Base-by-base conservation (phyloP, 345 rosid genomes). In the Heritiera littoralis region DNA sequence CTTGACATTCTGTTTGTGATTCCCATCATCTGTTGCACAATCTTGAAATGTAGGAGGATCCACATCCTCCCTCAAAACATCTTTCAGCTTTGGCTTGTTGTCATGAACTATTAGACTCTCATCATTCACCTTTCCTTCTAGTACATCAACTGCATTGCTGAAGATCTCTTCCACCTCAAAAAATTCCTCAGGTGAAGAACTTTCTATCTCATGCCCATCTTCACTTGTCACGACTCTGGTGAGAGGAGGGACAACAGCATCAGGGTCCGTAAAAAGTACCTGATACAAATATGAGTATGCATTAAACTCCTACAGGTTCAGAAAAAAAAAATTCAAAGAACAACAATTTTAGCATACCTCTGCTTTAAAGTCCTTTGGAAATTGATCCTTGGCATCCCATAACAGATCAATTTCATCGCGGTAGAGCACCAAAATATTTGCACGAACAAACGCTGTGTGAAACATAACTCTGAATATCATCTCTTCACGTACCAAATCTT, bases 121-220 rank as follows among this genome's bases (percentile, higher is more conserved):
- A 1, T 35, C 74, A 60, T 89, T 92, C 75, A 74, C 86, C 83
- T 86, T 92, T 56, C 85, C 87, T 78, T 93, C 97, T 35, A 84
- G 93, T 12, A 81, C 90, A 46, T 94, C 97, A 13, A 86, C 81
- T 40, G 84, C 86, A 83, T 83, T 93, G 87, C 92, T 89, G 83
- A 96, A 96, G 55, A 96, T 92, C 87, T 96, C 98, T 86, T 96
- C 98, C 66, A 91, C 99, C 91, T 96, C 99, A 83, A 88, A 96
- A 86, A 94, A 94, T 67, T 96, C 99, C 80, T 96, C 99, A n/a
- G 98, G 97, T 67, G 99, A 90, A 85, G 90, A 84, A 81, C 80
- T 79, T 65, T 89, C 99, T 1, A 78, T 61, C 66, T 94, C 98
- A 61, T 79, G 86, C 59, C 83, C 90, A 79, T 92, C 97, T 71